Conservation (phyloP, 805 yeast species). For the Pichia kluyveri region DNA sequence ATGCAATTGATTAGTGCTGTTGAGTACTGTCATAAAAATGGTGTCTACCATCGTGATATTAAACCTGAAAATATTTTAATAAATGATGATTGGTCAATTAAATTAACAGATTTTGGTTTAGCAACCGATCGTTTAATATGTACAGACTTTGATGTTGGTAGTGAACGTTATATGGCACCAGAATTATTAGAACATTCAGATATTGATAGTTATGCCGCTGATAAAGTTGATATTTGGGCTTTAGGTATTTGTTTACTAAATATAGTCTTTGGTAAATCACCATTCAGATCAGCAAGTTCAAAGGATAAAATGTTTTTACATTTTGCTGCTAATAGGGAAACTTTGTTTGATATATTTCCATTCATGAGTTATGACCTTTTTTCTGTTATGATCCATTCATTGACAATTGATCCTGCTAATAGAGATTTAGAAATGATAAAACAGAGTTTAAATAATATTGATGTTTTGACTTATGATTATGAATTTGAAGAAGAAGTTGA, state of each 20-base stretch:
- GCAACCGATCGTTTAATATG: slow-evolving; percentile 46
- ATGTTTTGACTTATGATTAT: slow-evolving; percentile 77
- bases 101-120: slow-evolving; percentile 51
- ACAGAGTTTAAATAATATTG: slow-evolving; percentile 48
- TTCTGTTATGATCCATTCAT: slow-evolving; percentile 65
- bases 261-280: slow-evolving; percentile 80
- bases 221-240: slow-evolving; percentile 84
- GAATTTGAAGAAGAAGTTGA: slow-evolving; percentile 34
- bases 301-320: slow-evolving; percentile 73
- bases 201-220: slow-evolving; percentile 61
- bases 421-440: slow-evolving; percentile 59
- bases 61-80: slow-evolving; percentile 51
- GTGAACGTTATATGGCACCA: slow-evolving; percentile 93
- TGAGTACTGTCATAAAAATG: slow-evolving; percentile 39
- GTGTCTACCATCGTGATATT: slow-evolving; percentile 47
- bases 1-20: slow-evolving; percentile 41
- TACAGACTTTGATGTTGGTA: slow-evolving; percentile 76
- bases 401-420: slow-evolving; percentile 82
- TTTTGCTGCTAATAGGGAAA: slow-evolving; percentile 81
- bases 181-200: slow-evolving; percentile 60
- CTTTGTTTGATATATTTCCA: slow-evolving; percentile 85
- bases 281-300: slow-evolving; percentile 73
- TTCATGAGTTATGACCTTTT: slow-evolving; percentile 81
- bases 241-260: slow-evolving; percentile 77
- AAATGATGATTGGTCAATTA: slow-evolving; percentile 46